Conservation (phyloP, 108 stramenopile species). For the Nitzschia sp. region DNA sequence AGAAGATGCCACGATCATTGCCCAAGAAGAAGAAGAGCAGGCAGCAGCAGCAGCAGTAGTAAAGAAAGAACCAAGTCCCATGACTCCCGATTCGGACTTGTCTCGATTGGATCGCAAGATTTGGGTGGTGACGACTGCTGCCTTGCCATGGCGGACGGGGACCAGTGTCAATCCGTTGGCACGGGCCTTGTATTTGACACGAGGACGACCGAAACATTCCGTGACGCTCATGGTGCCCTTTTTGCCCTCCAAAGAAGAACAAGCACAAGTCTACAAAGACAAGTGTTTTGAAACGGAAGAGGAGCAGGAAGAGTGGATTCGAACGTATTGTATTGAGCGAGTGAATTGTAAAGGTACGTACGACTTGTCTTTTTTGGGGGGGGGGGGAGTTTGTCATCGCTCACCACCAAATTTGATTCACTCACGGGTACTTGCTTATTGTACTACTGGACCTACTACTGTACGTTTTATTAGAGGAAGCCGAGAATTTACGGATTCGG, state of each 20-base stretch:
- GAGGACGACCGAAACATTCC: conserved; percentile 33
- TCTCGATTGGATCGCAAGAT: conserved; percentile 36
- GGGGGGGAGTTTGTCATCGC: too few species aligned
- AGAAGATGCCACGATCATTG: too few species aligned
- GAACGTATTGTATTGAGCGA: conserved; percentile 61
- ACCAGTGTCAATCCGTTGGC: conserved; percentile 85
- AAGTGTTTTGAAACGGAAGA: conserved; percentile 53
- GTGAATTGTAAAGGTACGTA: conserved; percentile 14
- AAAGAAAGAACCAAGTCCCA: background rate
- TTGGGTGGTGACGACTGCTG: conserved; percentile 82
- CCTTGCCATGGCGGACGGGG: conserved; percentile 90
- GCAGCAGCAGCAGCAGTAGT: background rate
- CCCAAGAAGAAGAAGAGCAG: background rate
- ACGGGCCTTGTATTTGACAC: conserved; percentile 41
- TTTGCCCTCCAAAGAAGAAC: conserved; percentile 66
- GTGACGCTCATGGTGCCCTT: conserved; percentile 86
- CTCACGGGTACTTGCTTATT: too few species aligned
- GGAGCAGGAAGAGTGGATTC: conserved; percentile 77
- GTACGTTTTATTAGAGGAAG: conserved; percentile 24
- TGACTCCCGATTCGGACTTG: conserved; percentile 20
- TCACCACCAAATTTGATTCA: too few species aligned
- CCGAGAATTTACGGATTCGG: conserved; percentile 47
- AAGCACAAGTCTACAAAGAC: conserved; percentile 45
- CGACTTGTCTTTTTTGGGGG: too few species aligned
- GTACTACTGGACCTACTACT: too few species aligned